These are phyloP conservation scores for Bipolaris cookei DNA, from an alignment of 2,329 filamentous ascomycete species.

Conservation along the genomic window DNA sequence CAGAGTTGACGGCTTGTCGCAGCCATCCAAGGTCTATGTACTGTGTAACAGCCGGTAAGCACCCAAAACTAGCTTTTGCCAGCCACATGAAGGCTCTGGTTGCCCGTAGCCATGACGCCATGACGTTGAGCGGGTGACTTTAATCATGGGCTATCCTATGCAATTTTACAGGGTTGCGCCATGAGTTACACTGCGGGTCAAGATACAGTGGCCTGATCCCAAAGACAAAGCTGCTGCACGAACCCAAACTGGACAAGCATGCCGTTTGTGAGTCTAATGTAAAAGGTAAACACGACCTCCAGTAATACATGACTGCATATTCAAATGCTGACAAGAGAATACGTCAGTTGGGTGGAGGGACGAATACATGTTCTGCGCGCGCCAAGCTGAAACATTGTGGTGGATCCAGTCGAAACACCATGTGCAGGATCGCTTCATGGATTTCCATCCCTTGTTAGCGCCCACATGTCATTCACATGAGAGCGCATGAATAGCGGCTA, in stretches of 20 bases:
- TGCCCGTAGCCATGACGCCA: neutral
- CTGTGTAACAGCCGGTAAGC: neutral
- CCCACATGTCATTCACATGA: neutral
- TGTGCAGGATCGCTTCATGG: constrained; percentile 30
- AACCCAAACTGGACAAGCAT: neutral
- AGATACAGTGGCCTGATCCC: neutral
- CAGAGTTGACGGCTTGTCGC: neutral
- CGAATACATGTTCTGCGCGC: constrained; percentile 2
- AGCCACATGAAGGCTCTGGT: neutral
- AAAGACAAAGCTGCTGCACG: neutral
- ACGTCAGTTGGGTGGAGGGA: neutral
- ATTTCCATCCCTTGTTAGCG: constrained; percentile 3
- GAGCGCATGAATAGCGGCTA: neutral
- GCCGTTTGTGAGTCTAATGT: neutral
- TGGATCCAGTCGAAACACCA: constrained; percentile 30
- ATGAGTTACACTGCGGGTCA: constrained; percentile 9
- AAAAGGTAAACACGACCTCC: neutral
- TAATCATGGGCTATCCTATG: constrained; percentile 13
- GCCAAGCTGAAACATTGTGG: constrained; percentile 27
- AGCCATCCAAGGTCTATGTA: neutral
- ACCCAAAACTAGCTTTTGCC: neutral
- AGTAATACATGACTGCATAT: neutral
- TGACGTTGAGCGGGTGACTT: constrained; percentile 2
- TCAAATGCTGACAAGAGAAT: neutral
- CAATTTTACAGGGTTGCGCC: constrained; percentile 16